A percentile compares a stretch with the other conserved stretches of the same genome.
phyloP scores from a whole-genome alignment of 495 filamentous ascomycete genomes.

The Haplographium delicatum region DNA sequence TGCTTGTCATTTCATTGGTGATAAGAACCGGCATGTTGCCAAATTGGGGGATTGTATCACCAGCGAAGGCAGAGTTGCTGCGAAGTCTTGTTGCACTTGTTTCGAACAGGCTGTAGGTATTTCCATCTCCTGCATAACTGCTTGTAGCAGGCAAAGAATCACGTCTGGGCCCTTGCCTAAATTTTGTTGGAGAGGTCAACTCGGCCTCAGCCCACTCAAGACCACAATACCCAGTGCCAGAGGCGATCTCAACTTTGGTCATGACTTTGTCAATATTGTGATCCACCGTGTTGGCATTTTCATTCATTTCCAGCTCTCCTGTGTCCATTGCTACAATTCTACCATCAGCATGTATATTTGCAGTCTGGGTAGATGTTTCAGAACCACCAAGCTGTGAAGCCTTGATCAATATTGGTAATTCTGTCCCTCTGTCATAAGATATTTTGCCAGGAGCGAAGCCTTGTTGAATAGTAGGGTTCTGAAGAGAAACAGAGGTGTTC shows the following conservation, averaged over 20 bases:
- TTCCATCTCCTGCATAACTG: neutral
- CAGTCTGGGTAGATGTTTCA: too few relatives aligned
- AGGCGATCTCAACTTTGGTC: neutral
- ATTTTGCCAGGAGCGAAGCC: too few relatives aligned
- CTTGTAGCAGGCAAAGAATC: neutral
- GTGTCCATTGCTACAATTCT: too few relatives aligned
- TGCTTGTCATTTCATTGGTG: neutral
- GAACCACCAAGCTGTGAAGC: too few relatives aligned
- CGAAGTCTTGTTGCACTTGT: neutral
- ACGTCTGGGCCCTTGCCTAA: neutral
- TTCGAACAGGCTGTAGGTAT: neutral
- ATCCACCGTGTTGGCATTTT: too few relatives aligned
- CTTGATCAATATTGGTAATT: too few relatives aligned
- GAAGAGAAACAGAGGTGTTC: too few relatives aligned
- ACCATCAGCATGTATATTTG: too few relatives aligned
- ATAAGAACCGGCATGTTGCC: neutral
- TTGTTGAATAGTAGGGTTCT: too few relatives aligned
- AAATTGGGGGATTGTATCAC: neutral
- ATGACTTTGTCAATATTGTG: too few relatives aligned
- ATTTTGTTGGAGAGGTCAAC: constrained; percentile 1
- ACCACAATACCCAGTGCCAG: neutral
- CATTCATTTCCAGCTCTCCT: too few relatives aligned
- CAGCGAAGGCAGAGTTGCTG: neutral
- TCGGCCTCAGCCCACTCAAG: neutral
- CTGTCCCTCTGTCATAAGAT: too few relatives aligned